Conservation (phyloP, 352 stramenopile genomes). For the Globisporangium megalacanthum region DNA sequence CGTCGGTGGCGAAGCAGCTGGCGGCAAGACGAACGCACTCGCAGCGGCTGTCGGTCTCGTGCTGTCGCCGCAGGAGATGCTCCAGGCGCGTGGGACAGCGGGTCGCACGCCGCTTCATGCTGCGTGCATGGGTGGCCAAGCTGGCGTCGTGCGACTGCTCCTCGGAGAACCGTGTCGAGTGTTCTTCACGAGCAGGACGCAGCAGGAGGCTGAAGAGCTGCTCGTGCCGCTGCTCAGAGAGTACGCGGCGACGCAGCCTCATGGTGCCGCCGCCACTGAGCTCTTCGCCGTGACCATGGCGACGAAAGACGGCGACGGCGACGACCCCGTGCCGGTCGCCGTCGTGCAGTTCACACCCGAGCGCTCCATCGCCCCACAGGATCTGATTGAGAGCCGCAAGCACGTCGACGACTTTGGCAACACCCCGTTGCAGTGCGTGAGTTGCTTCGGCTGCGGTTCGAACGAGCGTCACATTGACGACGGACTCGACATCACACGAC, state of each 20-base stretch:
- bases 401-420: conserved; percentile 80
- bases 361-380: conserved; percentile 28
- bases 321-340: conserved; percentile 38
- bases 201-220: conserved; percentile 34
- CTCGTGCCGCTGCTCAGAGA: conserved; percentile 32
- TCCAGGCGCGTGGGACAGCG: conserved; percentile 35
- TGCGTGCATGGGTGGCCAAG: conserved; percentile 64
- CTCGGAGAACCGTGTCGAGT: conserved; percentile 54
- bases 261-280: not conserved
- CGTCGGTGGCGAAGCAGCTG: not conserved
- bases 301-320: conserved; percentile 26
- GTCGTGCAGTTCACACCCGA: conserved; percentile 37
- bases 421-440: conserved; percentile 67
- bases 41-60: conserved; percentile 3
- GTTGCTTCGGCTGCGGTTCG: conserved; percentile 72
- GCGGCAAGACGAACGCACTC: not conserved
- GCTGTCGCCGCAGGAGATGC: conserved; percentile 16
- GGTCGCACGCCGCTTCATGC: conserved; percentile 57
- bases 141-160: conserved; percentile 53
- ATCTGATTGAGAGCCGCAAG: conserved; percentile 37
- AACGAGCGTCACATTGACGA: conserved; percentile 55
- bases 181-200: conserved; percentile 56
- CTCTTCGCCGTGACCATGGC: conserved; percentile 46
- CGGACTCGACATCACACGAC: conserved; percentile 50
- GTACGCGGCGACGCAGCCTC: conserved; percentile 3